Conservation (phyloP, 2,329 filamentous ascomycete genomes). For the Delphinella strobiligena region DNA sequence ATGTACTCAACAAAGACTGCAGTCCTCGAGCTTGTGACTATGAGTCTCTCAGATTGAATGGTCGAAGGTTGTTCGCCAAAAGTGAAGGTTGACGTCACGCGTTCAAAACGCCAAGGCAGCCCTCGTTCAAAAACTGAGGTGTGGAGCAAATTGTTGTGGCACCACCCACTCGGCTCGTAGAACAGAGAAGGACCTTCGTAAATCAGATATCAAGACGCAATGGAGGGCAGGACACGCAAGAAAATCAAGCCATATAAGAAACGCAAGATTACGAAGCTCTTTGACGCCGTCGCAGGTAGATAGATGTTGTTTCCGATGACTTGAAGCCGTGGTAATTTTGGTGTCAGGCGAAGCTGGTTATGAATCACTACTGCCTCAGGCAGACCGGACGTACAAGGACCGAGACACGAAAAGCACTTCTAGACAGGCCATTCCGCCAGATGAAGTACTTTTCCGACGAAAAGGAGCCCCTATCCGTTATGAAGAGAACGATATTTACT, state of each 20-base stretch:
- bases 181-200: no score
- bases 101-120: background rate
- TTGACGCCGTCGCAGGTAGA: slow-evolving; percentile 60
- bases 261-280: no score
- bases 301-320: background rate
- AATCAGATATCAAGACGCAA: no score
- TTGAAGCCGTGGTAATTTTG: slow-evolving; percentile 3
- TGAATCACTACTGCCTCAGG: slow-evolving; percentile 29
- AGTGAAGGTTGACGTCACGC: background rate
- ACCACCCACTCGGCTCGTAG: no score
- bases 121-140: background rate
- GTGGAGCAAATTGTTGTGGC: no score
- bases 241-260: no score
- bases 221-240: no score
- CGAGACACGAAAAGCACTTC: slow-evolving; percentile 17
- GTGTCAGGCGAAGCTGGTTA: slow-evolving; percentile 30
- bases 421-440: slow-evolving; percentile 43
- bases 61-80: no score
- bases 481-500: slow-evolving; percentile 61
- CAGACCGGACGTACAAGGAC: slow-evolving; percentile 19
- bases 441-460: slow-evolving; percentile 58
- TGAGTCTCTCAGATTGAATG: no score
- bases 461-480: slow-evolving; percentile 54
- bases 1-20: background rate
- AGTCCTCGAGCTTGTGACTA: background rate